These are phyloP conservation scores for Salix purpurea DNA, from an alignment of 345 rosid species.

Conservation along the genomic window DNA sequence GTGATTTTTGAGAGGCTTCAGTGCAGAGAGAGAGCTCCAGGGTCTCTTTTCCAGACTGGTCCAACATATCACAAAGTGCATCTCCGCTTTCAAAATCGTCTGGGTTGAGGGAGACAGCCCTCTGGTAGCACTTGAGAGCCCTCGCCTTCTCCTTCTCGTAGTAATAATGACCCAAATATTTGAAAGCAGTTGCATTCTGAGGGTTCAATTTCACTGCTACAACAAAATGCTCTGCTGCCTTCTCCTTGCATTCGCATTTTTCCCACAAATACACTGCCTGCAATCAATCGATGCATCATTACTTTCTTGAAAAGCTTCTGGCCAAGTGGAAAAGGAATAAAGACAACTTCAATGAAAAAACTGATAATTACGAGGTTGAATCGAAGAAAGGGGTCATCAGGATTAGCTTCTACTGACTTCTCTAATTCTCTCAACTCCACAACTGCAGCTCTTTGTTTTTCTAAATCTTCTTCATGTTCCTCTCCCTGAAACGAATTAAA, in stretches of 20 bases:
- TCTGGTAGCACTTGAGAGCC: slow-evolving; percentile 87
- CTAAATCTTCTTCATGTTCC: slow-evolving; percentile 12
- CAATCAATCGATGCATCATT: not conserved
- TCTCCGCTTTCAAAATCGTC: slow-evolving; percentile 77
- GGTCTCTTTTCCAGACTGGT: slow-evolving; percentile 58
- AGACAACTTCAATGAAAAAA: not conserved
- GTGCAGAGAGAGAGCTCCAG: slow-evolving; percentile 66
- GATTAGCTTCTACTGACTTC: slow-evolving; percentile 56
- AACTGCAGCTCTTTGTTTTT: slow-evolving; percentile 18
- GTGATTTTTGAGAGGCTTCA: slow-evolving; percentile 76
- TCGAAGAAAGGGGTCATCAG: slow-evolving; percentile 61
- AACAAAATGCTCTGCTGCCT: slow-evolving; percentile 76
- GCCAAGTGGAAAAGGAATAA: not conserved
- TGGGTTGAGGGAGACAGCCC: slow-evolving; percentile 62
- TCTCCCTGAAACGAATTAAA: not conserved
- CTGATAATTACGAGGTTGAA: slow-evolving; percentile 45
- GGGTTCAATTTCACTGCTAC: slow-evolving; percentile 66
- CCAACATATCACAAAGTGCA: slow-evolving; percentile 74
- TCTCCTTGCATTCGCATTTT: slow-evolving; percentile 33
- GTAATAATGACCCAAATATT: slow-evolving; percentile 77
- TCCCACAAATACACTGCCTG: slow-evolving; percentile 78
- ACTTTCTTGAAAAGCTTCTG: not conserved
- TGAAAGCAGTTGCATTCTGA: slow-evolving; percentile 58
- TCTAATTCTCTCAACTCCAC: slow-evolving; percentile 33
- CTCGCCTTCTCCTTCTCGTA: slow-evolving; percentile 24